These are phyloP conservation scores for Podila minutissima DNA, from an alignment of 192 early-diverging fungal species.

Conservation along the genomic window DNA sequence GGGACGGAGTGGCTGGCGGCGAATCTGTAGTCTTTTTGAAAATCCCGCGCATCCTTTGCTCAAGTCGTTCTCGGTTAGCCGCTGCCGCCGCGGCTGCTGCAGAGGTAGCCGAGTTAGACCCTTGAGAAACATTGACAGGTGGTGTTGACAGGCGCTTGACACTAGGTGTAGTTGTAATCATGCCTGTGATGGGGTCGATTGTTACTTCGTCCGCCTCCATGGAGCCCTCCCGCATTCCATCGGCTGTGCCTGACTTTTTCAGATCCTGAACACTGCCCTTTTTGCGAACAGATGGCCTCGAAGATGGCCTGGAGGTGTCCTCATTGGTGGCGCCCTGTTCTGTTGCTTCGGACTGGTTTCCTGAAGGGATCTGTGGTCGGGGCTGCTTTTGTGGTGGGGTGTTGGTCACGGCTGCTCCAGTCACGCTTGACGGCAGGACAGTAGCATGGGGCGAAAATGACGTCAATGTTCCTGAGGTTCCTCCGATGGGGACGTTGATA, in stretches of 20 bases:
- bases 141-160: constrained; percentile 36
- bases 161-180: constrained; percentile 55
- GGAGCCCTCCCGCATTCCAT: not conserved
- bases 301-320: not conserved
- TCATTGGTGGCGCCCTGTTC: not conserved
- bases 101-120: not conserved
- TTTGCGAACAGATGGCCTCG: not conserved
- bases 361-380: not conserved
- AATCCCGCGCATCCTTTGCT: constrained; percentile 55
- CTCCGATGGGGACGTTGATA: constrained; percentile 55
- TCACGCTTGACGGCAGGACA: constrained; percentile 18
- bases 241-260: not conserved
- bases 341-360: not conserved
- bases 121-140: constrained; percentile 6
- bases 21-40: constrained; percentile 30
- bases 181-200: constrained; percentile 61
- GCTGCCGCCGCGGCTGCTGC: constrained; percentile 21
- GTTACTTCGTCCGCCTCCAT: constrained; percentile 10
- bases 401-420: constrained; percentile 2
- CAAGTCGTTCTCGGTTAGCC: constrained; percentile 56
- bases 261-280: not conserved
- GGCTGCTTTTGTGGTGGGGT: constrained; percentile 4
- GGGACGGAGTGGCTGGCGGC: constrained; percentile 15
- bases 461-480: constrained; percentile 16
- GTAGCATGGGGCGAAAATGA: constrained; percentile 32